phyloP scores from a whole-genome alignment of 2,329 filamentous ascomycete genomes.

The Scytalidium lignicola region DNA sequence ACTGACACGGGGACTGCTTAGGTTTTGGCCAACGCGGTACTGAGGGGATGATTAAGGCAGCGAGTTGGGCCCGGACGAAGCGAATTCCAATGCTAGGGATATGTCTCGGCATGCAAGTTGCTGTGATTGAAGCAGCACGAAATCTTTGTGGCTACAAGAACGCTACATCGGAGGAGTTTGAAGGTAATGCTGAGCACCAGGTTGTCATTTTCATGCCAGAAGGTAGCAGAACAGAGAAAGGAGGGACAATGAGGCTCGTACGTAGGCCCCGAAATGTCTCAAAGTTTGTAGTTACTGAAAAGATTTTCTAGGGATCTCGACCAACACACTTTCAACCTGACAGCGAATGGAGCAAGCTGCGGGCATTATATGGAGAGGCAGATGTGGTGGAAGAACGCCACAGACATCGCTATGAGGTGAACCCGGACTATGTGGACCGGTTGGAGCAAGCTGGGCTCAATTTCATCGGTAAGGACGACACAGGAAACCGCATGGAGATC shows the following conservation, averaged over 20 bases:
- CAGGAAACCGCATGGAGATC: conserved; percentile 75
- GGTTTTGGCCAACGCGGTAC: conserved; percentile 71
- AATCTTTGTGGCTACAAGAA: conserved; percentile 61
- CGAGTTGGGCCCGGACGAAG: conserved; percentile 81
- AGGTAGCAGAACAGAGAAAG: conserved; percentile 67
- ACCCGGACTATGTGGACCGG: conserved; percentile 67
- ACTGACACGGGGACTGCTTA: too few species aligned
- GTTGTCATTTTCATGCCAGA: conserved; percentile 92
- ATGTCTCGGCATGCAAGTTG: conserved; percentile 74
- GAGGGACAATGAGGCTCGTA: conserved; percentile 87
- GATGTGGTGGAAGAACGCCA: conserved; percentile 66
- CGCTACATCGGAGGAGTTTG: conserved; percentile 24
- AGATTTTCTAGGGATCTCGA: conserved; percentile 66
- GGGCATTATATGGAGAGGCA: conserved; percentile 63
- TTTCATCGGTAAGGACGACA: conserved; percentile 77
- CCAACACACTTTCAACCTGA: conserved; percentile 69
- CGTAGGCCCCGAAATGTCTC: too few species aligned
- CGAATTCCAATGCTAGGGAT: conserved; percentile 82
- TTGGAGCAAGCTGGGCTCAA: conserved; percentile 65
- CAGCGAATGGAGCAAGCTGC: conserved; percentile 73
- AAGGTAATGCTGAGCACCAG: conserved; percentile 24
- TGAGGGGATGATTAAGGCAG: conserved; percentile 83
- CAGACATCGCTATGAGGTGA: conserved; percentile 87
- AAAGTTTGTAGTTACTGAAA: too few species aligned
- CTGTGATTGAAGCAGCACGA: conserved; percentile 83